These are phyloP conservation scores for Aspergillus sergii DNA, from an alignment of 2,329 filamentous ascomycete genomes.

Conservation along the genomic window DNA sequence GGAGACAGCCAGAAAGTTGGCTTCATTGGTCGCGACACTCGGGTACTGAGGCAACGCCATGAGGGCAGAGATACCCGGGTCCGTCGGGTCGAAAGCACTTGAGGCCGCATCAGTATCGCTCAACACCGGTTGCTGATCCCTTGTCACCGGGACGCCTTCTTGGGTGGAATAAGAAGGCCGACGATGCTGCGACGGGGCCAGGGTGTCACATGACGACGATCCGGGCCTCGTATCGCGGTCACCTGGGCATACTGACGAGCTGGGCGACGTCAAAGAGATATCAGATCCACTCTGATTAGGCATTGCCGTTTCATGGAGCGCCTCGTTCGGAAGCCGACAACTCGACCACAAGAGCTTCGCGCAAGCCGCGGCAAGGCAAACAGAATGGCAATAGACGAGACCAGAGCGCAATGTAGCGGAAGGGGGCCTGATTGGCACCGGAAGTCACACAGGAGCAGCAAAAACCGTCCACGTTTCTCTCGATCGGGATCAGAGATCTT, in stretches of 20 bases:
- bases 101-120: background rate
- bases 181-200: constrained; percentile 3
- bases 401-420: constrained; percentile 1
- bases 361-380: constrained; percentile 10
- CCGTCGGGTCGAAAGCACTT: constrained; percentile 12
- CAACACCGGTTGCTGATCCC: background rate
- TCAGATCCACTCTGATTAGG: constrained; percentile 16
- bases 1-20: constrained; percentile 24
- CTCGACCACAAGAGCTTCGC: constrained; percentile 5
- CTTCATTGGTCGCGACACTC: constrained; percentile 21
- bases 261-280: constrained; percentile 14
- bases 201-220: constrained; percentile 15
- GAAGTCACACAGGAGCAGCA: constrained; percentile 8
- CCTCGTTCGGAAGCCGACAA: constrained; percentile 16
- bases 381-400: constrained; percentile 3
- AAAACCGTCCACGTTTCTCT: constrained; percentile 23
- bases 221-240: constrained; percentile 13
- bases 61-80: constrained; percentile 31
- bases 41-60: constrained; percentile 34
- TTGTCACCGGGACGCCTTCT: constrained; percentile 3
- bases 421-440: constrained; percentile 19
- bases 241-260: constrained; percentile 12
- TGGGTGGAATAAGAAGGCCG: constrained; percentile 7
- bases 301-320: constrained; percentile 13
- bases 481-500: constrained; percentile 23